Conservation (phyloP, 2,329 filamentous ascomycete genomes). For the Epichloe elymi region DNA sequence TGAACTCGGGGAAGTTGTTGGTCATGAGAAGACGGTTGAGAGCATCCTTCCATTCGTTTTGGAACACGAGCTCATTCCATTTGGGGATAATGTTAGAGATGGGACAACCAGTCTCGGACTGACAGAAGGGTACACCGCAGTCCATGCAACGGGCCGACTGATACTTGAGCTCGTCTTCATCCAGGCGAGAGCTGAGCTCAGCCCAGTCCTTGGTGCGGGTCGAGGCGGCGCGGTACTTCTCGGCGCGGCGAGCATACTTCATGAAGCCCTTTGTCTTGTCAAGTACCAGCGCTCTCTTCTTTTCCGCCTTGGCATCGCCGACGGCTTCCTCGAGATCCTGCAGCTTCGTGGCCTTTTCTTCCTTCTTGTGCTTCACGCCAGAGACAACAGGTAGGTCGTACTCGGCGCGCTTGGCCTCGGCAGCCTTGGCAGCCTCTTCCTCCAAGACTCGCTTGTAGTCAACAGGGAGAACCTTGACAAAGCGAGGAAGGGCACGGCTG, state of each 20-base stretch:
- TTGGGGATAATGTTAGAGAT: constrained; percentile 98
- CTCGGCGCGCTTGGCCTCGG: constrained; percentile 70
- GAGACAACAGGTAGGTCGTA: constrained; percentile 69
- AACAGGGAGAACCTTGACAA: constrained; percentile 84
- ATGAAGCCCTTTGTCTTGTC: constrained; percentile 97
- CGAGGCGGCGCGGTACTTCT: constrained; percentile 81
- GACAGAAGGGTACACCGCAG: constrained; percentile 95
- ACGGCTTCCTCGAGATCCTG: constrained; percentile 87
- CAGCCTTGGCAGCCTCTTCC: constrained; percentile 76
- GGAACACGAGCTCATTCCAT: constrained; percentile 75
- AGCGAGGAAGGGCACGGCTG: constrained; percentile 75
- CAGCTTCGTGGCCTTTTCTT: constrained; percentile 56
- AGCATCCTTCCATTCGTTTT: constrained; percentile 77
- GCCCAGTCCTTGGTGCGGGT: constrained; percentile 87
- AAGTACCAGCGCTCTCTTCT: constrained; percentile 81
- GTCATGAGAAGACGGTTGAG: constrained; percentile 87
- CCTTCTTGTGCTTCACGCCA: constrained; percentile 48
- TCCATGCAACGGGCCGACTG: constrained; percentile 97
- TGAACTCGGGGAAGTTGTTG: constrained; percentile 98
- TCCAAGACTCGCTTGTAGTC: constrained; percentile 91
- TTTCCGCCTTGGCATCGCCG: constrained; percentile 70
- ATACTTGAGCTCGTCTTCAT: constrained; percentile 92
- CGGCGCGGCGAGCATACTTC: constrained; percentile 84
- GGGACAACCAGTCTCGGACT: constrained; percentile 89
- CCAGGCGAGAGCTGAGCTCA: constrained; percentile 74